Evolutionary conservation across 352 stramenopile genomes (phyloP), one percentile per base, ranked within the genome.

Genomic region (Peronospora destructor): DNA sequence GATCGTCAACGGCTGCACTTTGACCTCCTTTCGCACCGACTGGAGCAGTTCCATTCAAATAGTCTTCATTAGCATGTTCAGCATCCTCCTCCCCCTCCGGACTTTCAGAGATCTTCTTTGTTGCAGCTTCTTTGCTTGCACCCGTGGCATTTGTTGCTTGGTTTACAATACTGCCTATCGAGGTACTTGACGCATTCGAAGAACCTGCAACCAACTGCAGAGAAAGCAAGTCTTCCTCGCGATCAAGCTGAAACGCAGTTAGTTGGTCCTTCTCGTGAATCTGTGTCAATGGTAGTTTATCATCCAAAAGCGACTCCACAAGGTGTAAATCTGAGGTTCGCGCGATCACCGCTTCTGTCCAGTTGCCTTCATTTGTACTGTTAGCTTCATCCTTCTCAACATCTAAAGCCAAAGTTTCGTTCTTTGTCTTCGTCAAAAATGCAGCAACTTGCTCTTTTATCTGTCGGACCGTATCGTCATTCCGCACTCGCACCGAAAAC

Each of bases 241-340:
- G 50, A 57, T 90, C 78, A 13, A 90, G 55, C 36, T 91, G 59
- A 47, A 87, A 94, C 2, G 73, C 78, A 4, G 71, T 76, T 7
- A 94, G 45, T 19, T 87, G 75, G 29, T 91, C 78, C 9, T 76
- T 79, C 30, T 94, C 83, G 42, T 85, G 77, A 33, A 94, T 83
- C 10, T 84, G 76, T n/a, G 50, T 61, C n/a, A 91, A 26, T 2
- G 70, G 64, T 34, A 79, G 59, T 35, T 73, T 79, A 8, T 71
- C 65, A 34, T 87, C 76, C n/a, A 91, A 38, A 10, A 91, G 54
- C 11, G 54, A 41, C 40, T 91, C 80, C 25, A 91, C 65, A 6
- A 66, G 88, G 45, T 88, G 75, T 25, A 79, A 48, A 44, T 37
- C 57, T 6, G 77, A 88, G 2, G 74, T 71, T 3, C 76, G 64